phyloP scores from a whole-genome alignment of 306 rosid species.

The Fagus sylvatica region DNA sequence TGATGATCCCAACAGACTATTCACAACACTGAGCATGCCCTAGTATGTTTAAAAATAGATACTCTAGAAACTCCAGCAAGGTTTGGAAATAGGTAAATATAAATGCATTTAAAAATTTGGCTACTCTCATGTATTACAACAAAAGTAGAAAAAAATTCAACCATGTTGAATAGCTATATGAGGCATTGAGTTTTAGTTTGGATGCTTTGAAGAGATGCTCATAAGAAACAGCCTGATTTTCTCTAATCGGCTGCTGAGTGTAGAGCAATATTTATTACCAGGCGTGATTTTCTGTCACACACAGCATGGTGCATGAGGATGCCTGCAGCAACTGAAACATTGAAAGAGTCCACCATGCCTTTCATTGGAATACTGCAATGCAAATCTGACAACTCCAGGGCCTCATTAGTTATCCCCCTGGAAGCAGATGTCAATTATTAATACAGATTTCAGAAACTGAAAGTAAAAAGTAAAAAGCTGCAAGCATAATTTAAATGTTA shows the following conservation, averaged over 20 bases:
- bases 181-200: not conserved
- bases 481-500: constrained; percentile 4
- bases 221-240: no score
- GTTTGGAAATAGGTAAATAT: not conserved
- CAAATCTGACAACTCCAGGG: no score
- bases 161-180: not conserved
- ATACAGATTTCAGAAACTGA: no score
- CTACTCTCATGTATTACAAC: not conserved
- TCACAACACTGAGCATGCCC: not conserved
- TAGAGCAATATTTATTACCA: no score
- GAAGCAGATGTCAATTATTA: no score
- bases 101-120: not conserved
- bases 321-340: no score
- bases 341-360: no score
- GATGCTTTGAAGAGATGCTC: not conserved
- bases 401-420: no score
- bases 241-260: no score
- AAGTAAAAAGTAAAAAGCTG: not conserved
- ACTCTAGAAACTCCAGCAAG: not conserved
- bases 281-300: no score
- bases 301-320: no score
- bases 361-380: no score
- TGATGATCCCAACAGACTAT: not conserved
- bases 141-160: not conserved
- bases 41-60: not conserved